phyloP scores from a whole-genome alignment of 495 filamentous ascomycete genomes.

The Usnea hakonensis region DNA sequence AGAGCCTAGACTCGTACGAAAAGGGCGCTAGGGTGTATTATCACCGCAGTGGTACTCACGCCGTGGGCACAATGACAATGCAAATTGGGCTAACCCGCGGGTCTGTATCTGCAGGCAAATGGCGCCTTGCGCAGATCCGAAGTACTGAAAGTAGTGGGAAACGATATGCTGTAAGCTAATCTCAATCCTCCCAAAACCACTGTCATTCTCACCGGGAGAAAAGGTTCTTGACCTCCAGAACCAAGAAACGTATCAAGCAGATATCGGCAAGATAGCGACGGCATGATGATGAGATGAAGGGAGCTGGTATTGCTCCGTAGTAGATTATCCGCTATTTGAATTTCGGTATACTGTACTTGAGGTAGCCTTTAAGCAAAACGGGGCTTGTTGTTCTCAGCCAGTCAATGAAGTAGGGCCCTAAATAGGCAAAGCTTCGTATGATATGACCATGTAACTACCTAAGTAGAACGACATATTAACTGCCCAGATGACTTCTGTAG shows the following conservation, averaged over 20 bases:
- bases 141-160: constrained; percentile 13
- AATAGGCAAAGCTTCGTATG: neutral
- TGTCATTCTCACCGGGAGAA: constrained; percentile 6
- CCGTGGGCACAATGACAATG: neutral
- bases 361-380: neutral
- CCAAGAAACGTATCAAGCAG: constrained; percentile 16
- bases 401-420: neutral
- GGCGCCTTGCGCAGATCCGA: constrained; percentile 15
- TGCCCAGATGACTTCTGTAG: neutral
- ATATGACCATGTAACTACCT: too few species aligned
- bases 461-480: neutral
- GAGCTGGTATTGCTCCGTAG: neutral
- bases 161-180: constrained; percentile 15
- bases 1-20: constrained; percentile 1
- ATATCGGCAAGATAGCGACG: constrained; percentile 16
- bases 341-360: neutral
- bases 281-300: constrained; percentile 6
- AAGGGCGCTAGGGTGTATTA: constrained; percentile 16
- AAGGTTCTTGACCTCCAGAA: constrained; percentile 15
- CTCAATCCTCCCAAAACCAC: neutral
- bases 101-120: constrained; percentile 10
- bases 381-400: neutral
- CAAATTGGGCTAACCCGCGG: constrained; percentile 2
- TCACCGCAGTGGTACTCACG: constrained; percentile 17
- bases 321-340: constrained; percentile 2